phyloP scores from a whole-genome alignment of 148 eudicot species.

The Spergularia marina region DNA sequence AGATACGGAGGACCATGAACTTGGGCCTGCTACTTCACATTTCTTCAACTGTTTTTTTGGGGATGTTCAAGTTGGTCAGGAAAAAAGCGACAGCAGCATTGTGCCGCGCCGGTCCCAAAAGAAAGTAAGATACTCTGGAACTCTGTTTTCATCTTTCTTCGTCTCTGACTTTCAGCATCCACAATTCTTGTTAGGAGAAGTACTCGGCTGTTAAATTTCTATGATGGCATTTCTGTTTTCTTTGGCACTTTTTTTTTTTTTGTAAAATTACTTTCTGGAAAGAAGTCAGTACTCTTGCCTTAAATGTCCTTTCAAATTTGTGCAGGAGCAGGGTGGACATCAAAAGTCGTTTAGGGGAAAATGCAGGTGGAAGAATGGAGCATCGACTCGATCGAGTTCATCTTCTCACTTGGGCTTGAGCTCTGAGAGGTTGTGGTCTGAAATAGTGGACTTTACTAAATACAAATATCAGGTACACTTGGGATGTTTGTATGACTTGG shows the following conservation, averaged over 20 bases:
- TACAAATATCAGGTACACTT: constrained; percentile 79
- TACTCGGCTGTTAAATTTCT: background rate
- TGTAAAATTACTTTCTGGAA: background rate
- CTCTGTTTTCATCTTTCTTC: background rate
- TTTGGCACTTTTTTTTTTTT: background rate
- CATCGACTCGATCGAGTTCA: constrained; percentile 37
- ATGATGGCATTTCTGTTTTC: background rate
- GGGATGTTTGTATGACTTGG: background rate
- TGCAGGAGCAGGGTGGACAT: constrained; percentile 52
- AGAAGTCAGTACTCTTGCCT: no score
- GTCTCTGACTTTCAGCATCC: background rate
- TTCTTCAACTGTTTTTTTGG: constrained; percentile 90
- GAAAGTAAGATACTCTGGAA: constrained; percentile 44
- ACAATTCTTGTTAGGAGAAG: background rate
- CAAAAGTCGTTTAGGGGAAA: constrained; percentile 59
- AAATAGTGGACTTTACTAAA: constrained; percentile 73
- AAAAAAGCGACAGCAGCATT: constrained; percentile 36
- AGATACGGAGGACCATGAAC: constrained; percentile 84
- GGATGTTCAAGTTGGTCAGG: constrained; percentile 46
- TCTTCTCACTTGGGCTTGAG: constrained; percentile 43
- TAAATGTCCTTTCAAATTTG: background rate
- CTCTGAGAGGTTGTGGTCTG: constrained; percentile 83
- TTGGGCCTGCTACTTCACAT: constrained; percentile 69
- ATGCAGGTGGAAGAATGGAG: constrained; percentile 46
- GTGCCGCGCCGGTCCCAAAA: constrained; percentile 48